Percentiles rank a stretch among this genome's conserved stretches.
Evolutionary conservation across 768 basidiomycete genomes (phyloP).

Genomic region (Rhodotorula taiwanensis): DNA sequence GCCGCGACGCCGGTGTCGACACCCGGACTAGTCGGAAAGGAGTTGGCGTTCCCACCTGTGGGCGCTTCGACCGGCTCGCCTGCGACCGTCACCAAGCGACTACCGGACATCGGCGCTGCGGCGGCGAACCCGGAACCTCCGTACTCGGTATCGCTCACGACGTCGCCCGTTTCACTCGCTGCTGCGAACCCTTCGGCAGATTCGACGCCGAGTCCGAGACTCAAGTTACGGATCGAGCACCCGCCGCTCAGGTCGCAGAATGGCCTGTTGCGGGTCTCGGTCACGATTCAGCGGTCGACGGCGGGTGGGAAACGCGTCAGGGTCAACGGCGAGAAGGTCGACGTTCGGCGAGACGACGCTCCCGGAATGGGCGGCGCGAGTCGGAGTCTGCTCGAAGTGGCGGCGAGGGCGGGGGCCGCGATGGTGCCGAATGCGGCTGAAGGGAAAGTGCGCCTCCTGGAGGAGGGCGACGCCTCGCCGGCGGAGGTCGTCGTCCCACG

Average conservation of each 20-base stretch:
- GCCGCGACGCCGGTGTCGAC: not conserved
- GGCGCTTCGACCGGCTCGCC: too few relatives aligned
- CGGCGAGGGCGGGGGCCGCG: not conserved
- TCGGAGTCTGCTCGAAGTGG: not conserved
- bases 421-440: not conserved
- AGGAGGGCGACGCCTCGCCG: too few relatives aligned
- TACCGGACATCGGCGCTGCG: too few relatives aligned
- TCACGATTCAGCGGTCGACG: slow-evolving; percentile 68
- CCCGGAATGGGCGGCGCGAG: slow-evolving; percentile 51
- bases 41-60: too few relatives aligned
- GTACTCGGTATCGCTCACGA: too few relatives aligned
- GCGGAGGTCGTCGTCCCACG: slow-evolving; percentile 4
- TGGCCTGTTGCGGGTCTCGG: slow-evolving; percentile 69
- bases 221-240: slow-evolving; percentile 64
- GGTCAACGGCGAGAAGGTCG: slow-evolving; percentile 75
- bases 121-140: too few relatives aligned
- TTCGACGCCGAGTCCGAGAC: slow-evolving; percentile 38
- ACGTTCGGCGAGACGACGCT: slow-evolving; percentile 60
- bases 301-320: slow-evolving; percentile 65
- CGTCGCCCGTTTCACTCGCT: too few relatives aligned
- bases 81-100: too few relatives aligned
- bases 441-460: not conserved
- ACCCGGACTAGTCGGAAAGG: too few relatives aligned
- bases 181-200: not conserved
- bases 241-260: slow-evolving; percentile 63